These are phyloP conservation scores for Scedosporium minutisporum DNA, from an alignment of 2,329 filamentous ascomycete genomes.

Conservation along the genomic window DNA sequence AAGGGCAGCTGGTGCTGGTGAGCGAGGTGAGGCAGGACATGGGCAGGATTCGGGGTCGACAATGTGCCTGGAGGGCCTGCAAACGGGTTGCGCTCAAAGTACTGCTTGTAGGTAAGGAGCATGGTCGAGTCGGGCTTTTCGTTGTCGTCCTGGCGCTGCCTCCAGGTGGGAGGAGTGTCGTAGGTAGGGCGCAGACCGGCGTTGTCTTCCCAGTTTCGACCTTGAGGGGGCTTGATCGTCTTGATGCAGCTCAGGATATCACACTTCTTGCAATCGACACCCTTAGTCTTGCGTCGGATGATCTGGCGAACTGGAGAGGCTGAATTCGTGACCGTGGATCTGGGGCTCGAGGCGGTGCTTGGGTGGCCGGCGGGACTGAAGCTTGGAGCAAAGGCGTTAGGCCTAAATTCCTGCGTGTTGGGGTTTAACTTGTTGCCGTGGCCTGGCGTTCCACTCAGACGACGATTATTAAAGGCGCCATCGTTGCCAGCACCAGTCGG, in stretches of 20 bases:
- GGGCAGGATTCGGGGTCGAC: conserved; percentile 58
- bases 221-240: conserved; percentile 40
- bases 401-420: conserved; percentile 70
- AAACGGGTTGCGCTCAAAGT: conserved; percentile 62
- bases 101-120: conserved; percentile 61
- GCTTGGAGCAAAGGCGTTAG: conserved; percentile 67
- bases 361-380: conserved; percentile 63
- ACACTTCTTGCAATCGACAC: conserved; percentile 62
- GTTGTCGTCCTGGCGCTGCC: conserved; percentile 55
- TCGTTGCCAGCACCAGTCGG: conserved; percentile 49
- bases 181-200: conserved; percentile 77
- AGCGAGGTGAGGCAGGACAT: conserved; percentile 61
- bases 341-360: conserved; percentile 66
- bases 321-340: conserved; percentile 44
- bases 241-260: conserved; percentile 44
- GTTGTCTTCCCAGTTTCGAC: conserved; percentile 61
- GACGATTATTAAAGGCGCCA: conserved; percentile 37
- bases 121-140: conserved; percentile 60
- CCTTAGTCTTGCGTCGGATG: conserved; percentile 62
- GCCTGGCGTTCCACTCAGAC: conserved; percentile 39
- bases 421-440: conserved; percentile 52
- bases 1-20: conserved; percentile 79
- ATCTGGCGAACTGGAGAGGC: conserved; percentile 34
- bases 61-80: conserved; percentile 31
- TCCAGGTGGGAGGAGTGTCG: conserved; percentile 80